Evolutionary conservation across 2,329 filamentous ascomycete species (phyloP).

Genomic region (Monosporascus sp.): DNA sequence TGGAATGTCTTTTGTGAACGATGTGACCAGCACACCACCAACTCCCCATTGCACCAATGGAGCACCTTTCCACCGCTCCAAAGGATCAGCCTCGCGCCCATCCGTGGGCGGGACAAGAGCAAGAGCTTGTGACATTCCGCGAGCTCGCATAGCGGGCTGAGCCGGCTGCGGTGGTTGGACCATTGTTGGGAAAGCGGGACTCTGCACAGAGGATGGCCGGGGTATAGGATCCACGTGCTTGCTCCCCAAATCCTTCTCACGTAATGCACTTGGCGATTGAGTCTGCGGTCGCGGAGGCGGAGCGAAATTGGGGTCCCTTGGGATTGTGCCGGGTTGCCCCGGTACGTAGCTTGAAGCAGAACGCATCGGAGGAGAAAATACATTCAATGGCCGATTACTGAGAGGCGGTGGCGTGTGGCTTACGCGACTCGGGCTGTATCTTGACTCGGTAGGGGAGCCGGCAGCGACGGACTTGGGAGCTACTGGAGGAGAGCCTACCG

Average conservation of each 20-base stretch:
- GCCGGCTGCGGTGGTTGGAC: constrained; percentile 10
- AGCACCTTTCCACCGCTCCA: constrained; percentile 86
- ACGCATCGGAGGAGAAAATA: constrained; percentile 53
- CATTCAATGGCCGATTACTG: constrained; percentile 32
- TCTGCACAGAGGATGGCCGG: constrained; percentile 50
- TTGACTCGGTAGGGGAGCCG: constrained; percentile 25
- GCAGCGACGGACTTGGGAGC: constrained; percentile 15
- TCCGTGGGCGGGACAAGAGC: constrained; percentile 59
- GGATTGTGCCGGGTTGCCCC: constrained; percentile 23
- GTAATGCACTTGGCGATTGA: constrained; percentile 51
- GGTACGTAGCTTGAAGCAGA: constrained; percentile 47
- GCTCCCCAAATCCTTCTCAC: constrained; percentile 30
- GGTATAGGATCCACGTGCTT: constrained; percentile 39
- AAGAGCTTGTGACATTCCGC: constrained; percentile 49
- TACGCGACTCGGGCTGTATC: constrained; percentile 33
- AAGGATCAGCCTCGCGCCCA: constrained; percentile 65
- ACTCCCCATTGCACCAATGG: constrained; percentile 87
- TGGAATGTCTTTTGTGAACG: constrained; percentile 83
- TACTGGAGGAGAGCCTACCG: constrained; percentile 19
- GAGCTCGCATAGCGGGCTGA: constrained; percentile 33
- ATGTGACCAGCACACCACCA: constrained; percentile 74
- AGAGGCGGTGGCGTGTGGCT: constrained; percentile 48
- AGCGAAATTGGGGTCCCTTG: constrained; percentile 36
- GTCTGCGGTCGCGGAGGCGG: constrained; percentile 58
- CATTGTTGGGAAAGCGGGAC: constrained; percentile 34